A percentile compares a stretch with the other conserved stretches of the same genome.
Evolutionary conservation across 108 stramenopile species (phyloP).

Genomic region (Cyclostephanos invisitatus): DNA sequence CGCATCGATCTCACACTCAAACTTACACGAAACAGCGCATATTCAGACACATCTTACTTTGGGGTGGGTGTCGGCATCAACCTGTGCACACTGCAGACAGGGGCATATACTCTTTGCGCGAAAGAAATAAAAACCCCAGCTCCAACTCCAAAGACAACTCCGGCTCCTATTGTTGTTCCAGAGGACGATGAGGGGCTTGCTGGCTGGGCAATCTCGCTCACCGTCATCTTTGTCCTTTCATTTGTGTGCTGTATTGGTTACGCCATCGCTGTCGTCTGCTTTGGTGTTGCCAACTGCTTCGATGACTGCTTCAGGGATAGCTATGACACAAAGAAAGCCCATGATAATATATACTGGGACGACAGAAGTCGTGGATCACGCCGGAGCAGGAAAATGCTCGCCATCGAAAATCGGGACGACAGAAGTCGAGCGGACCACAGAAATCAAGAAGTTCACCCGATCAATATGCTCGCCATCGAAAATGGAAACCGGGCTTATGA

Average conservation of each 20-base stretch:
- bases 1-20: neutral
- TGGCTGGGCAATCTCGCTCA: constrained; percentile 43
- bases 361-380: neutral
- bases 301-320: neutral
- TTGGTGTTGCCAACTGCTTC: constrained; percentile 6
- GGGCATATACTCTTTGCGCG: constrained; percentile 27
- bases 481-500: neutral
- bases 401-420: neutral
- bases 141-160: neutral
- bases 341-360: constrained; percentile 29
- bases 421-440: too few species aligned
- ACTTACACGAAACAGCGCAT: neutral
- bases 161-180: neutral
- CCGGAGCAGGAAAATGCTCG: neutral
- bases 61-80: constrained; percentile 11
- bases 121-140: neutral
- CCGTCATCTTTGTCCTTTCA: constrained; percentile 27
- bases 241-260: constrained; percentile 29
- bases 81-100: constrained; percentile 22
- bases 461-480: neutral
- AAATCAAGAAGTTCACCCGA: neutral
- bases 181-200: constrained; percentile 27
- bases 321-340: constrained; percentile 13
- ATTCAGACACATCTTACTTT: neutral
- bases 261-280: constrained; percentile 20